phyloP scores from a whole-genome alignment of 371 early-diverging fungal genomes.

The Thermomucor indicae-seudaticae region DNA sequence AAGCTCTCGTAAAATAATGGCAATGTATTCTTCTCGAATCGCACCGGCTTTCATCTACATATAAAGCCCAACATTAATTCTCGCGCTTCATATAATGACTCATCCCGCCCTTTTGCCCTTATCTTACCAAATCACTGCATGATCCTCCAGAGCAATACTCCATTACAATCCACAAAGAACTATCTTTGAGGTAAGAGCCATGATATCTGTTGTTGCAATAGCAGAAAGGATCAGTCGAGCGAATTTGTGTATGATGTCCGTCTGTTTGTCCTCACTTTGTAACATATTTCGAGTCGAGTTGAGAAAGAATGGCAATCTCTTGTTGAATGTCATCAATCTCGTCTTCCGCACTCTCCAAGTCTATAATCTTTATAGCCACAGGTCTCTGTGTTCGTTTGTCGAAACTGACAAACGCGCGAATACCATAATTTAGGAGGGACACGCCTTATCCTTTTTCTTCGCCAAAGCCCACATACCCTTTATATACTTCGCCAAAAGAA shows the following conservation, averaged over 20 bases:
- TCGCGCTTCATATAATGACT: background rate
- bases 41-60: slow-evolving; percentile 74
- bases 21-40: slow-evolving; percentile 86
- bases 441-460: background rate
- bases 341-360: slow-evolving; percentile 92
- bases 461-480: slow-evolving; percentile 61
- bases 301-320: slow-evolving; percentile 95
- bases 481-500: slow-evolving; percentile 89
- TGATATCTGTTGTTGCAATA: slow-evolving; percentile 54
- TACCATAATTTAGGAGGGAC: background rate
- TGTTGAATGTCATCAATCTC: slow-evolving; percentile 98
- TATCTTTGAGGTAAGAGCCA: slow-evolving; percentile 79
- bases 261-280: slow-evolving; percentile 61
- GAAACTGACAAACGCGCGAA: slow-evolving; percentile 46
- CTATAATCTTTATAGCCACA: slow-evolving; percentile 93
- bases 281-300: slow-evolving; percentile 86
- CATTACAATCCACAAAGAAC: slow-evolving; percentile 92
- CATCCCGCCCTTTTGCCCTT: background rate
- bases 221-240: slow-evolving; percentile 7
- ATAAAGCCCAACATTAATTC: background rate
- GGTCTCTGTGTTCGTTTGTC: slow-evolving; percentile 72
- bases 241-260: background rate
- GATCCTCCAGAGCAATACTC: slow-evolving; percentile 92
- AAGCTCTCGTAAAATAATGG: slow-evolving; percentile 89
- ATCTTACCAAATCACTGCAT: slow-evolving; percentile 78